Conservation (phyloP, 129 eudicot species). For the Calendula officinalis region DNA sequence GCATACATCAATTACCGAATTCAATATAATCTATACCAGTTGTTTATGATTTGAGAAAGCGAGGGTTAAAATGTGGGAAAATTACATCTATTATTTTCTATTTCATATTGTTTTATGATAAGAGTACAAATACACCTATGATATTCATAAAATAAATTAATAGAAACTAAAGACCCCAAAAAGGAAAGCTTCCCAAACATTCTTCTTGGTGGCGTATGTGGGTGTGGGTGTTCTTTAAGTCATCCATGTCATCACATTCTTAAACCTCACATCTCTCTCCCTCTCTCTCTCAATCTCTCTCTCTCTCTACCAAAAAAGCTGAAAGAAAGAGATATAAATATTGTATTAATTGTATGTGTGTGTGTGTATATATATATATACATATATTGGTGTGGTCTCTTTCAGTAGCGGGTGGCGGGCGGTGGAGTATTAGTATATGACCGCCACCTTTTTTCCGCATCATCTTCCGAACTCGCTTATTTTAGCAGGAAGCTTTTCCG, state of each 20-base stretch:
- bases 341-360: background rate
- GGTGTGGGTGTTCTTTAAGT: conserved; percentile 26
- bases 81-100: background rate
- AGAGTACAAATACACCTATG: background rate
- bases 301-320: conserved; percentile 23
- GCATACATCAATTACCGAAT: too few species aligned
- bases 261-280: conserved; percentile 25
- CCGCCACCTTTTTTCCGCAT: conserved; percentile 44
- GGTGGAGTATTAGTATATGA: conserved; percentile 34
- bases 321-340: conserved; percentile 5
- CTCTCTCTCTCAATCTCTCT: conserved; percentile 23
- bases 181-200: conserved; percentile 30
- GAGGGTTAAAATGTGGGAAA: background rate
- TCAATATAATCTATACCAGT: too few species aligned
- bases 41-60: background rate
- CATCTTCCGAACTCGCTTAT: conserved; percentile 33
- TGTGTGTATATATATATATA: conserved; percentile 1
- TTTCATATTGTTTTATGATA: background rate
- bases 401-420: conserved; percentile 64
- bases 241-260: conserved; percentile 45
- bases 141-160: background rate
- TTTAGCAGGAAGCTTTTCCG: conserved; percentile 44
- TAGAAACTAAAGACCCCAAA: conserved; percentile 16
- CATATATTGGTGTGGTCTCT: conserved; percentile 28
- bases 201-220: conserved; percentile 38